A percentile compares a stretch with the other conserved stretches of the same genome.
Evolutionary conservation across 2,329 filamentous ascomycete genomes (phyloP).

Genomic region (Fusarium devonianum): DNA sequence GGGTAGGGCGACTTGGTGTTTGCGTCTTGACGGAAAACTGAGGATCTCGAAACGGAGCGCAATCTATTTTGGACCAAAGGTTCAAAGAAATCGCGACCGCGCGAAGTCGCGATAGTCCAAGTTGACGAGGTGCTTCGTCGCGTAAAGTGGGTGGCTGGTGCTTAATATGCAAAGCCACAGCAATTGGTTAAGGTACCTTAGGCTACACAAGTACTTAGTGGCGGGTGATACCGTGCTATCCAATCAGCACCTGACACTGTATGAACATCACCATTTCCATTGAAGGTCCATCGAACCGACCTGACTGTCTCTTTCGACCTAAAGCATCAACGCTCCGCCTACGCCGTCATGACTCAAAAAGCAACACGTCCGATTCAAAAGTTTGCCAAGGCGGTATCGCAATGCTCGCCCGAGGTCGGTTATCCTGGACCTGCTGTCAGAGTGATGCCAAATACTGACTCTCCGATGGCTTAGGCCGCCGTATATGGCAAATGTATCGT

Average conservation of each 20-base stretch:
- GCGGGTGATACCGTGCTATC: conserved; percentile 17
- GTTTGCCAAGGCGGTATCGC: conserved; percentile 61
- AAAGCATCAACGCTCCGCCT: background rate
- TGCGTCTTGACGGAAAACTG: conserved; percentile 15
- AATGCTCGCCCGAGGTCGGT: conserved; percentile 63
- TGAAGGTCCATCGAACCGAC: background rate
- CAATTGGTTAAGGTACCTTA: too few relatives aligned
- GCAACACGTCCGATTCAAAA: conserved; percentile 60
- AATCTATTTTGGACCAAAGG: too few relatives aligned
- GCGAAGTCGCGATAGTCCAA: conserved; percentile 35
- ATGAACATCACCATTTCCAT: conserved; percentile 13
- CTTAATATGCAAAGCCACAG: conserved; percentile 1
- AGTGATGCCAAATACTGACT: conserved; percentile 6
- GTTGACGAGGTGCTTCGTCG: conserved; percentile 22
- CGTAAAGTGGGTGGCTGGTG: conserved; percentile 43
- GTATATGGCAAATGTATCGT: conserved; percentile 92
- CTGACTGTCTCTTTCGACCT: background rate
- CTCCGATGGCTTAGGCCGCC: conserved; percentile 67
- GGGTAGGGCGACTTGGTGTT: too few relatives aligned
- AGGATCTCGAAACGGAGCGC: conserved; percentile 32
- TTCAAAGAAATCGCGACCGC: conserved; percentile 30
- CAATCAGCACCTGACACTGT: background rate
- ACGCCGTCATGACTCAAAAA: conserved; percentile 36
- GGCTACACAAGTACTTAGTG: too few relatives aligned
- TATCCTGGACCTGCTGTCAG: background rate